phyloP scores from a whole-genome alignment of 495 filamentous ascomycete genomes.

The Friedmanniomyces simplex region DNA sequence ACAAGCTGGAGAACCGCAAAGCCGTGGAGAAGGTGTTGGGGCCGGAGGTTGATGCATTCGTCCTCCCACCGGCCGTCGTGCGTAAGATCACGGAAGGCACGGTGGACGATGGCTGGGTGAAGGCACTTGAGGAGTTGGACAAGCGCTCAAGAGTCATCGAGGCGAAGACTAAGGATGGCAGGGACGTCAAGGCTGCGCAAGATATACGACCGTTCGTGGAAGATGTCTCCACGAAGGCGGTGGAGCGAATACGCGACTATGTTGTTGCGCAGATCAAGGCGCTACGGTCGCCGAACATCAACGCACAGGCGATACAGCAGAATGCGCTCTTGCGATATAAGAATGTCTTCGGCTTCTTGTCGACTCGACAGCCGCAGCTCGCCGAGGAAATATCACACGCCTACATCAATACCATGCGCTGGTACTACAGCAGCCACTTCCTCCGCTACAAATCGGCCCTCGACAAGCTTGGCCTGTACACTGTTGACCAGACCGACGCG shows the following conservation, averaged over 20 bases:
- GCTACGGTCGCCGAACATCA: constrained; percentile 84
- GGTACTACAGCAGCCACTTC: constrained; percentile 93
- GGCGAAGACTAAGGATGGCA: constrained; percentile 47
- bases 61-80: constrained; percentile 70
- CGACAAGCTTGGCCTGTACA: constrained; percentile 71
- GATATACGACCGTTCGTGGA: constrained; percentile 79
- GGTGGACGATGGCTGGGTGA: constrained; percentile 85
- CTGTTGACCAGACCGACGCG: constrained; percentile 73
- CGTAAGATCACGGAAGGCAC: constrained; percentile 74
- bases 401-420: constrained; percentile 97
- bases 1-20: constrained; percentile 79
- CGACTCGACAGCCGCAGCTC: constrained; percentile 62
- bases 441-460: constrained; percentile 75
- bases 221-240: constrained; percentile 76
- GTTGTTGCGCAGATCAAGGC: constrained; percentile 89
- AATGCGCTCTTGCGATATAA: constrained; percentile 77
- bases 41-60: constrained; percentile 85
- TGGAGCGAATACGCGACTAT: constrained; percentile 88
- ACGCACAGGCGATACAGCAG: constrained; percentile 91
- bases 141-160: constrained; percentile 63
- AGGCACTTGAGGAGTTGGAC: constrained; percentile 74
- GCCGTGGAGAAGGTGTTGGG: constrained; percentile 80
- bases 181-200: constrained; percentile 59
- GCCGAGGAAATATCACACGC: constrained; percentile 84
- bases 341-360: constrained; percentile 75